Base-by-base conservation (phyloP, 2,329 filamentous ascomycete species). In the Neonectria neomacrospora region DNA sequence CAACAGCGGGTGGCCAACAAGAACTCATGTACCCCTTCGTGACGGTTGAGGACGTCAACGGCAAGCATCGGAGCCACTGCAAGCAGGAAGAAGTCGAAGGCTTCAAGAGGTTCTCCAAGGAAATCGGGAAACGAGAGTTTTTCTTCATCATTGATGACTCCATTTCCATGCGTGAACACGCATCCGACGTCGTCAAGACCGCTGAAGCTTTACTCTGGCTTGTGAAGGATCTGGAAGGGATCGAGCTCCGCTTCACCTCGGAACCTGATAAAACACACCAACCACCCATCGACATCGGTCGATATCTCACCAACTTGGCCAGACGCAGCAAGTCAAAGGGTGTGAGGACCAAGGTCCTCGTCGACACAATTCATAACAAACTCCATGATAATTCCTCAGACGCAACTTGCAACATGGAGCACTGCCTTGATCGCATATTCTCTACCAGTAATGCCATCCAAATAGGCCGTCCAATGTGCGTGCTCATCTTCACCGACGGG, bases 111-210 rank as follows among this genome's bases (percentile, higher is more conserved):
- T 66, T 65, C 14, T 16, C 34, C 22, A 8, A n/a, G 1, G 34
- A 18, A 3, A 7, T 66, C 2, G 42, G 51, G 2, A 34, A n/a
- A 2, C 51, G 66, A n/a, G 58, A 63, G 8, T 67, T 66, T 3
- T 23, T 68, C 3, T 39, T 68, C 28, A 11, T 68, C 5, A 54
- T 68, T 41, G 66, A 68, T 10, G 65, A 67, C n/a, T 68, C 66
- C 2, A 2, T 10, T 2, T 60, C 66, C 2, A 68, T 68, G 66
- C 52, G 45, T 0, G 4, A 16, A 0, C 20, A 37, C 9, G 22
- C 12, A 1, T 1, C 12, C 2, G 32, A 63, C 2, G 62, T 68
- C 0, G 2, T 34, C 1, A 44, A 42, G 1, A 37, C 50, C 0
- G n/a, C 62, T 0, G 56, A 52, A 5, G 37, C 42, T 14, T 42